Conservation (phyloP, 2,329 filamentous ascomycete genomes). For the Diaporthe capsici region DNA sequence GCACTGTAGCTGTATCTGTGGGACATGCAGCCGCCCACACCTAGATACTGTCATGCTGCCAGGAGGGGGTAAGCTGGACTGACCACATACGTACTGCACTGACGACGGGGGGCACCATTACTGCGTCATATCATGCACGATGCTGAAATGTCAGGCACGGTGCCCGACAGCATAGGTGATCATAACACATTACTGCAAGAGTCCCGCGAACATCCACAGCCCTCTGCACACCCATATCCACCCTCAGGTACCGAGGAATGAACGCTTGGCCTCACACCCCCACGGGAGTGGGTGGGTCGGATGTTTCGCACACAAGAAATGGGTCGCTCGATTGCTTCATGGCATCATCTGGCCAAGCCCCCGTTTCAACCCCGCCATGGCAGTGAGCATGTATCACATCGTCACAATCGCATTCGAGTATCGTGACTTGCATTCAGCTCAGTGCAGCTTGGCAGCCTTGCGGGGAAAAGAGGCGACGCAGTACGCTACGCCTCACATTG, state of each 20-base stretch:
- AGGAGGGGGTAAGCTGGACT: conserved; percentile 15
- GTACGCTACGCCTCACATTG: conserved; percentile 1
- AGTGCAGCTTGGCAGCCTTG: conserved; percentile 7
- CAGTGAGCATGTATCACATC: conserved; percentile 20
- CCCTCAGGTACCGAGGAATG: not conserved
- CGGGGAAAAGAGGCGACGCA: conserved; percentile 3
- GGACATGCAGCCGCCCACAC: not conserved
- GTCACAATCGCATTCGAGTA: conserved; percentile 20
- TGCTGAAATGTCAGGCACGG: not conserved
- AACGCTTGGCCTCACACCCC: conserved; percentile 21
- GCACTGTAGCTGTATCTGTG: not conserved
- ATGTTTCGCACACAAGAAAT: conserved; percentile 18
- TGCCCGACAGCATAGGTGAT: not conserved
- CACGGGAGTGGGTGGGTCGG: conserved; percentile 16
- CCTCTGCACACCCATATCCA: not conserved
- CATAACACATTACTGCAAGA: not conserved
- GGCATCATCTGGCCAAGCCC: conserved; percentile 33
- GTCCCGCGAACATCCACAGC: not conserved
- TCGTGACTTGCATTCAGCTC: conserved; percentile 20
- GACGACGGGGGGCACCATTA: conserved; percentile 5
- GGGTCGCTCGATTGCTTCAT: conserved; percentile 4
- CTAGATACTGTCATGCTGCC: not conserved
- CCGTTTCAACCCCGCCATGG: conserved; percentile 27
- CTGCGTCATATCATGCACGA: conserved; percentile 14
- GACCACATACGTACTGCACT: conserved; percentile 1